Evolutionary conservation across 225 moss, liverwort and hornwort genomes (phyloP), one percentile per base, ranked within the genome.

Genomic region (Sphagnum contortum): DNA sequence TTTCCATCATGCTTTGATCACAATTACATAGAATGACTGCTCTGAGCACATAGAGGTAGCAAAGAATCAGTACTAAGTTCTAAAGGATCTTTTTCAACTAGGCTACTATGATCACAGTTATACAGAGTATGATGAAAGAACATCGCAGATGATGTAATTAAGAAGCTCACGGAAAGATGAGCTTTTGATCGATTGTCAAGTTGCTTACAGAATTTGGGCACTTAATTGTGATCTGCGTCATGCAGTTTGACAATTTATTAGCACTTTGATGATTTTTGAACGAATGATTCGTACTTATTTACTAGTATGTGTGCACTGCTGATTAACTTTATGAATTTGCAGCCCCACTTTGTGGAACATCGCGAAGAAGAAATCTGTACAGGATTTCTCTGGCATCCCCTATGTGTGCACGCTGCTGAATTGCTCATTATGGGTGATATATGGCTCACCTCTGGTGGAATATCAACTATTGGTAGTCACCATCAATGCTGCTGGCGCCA

Each of bases 331-430:
- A 29, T 29, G 4, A 3, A 12, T 12, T 2, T 70, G 69, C 81
- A 85, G 85, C 61, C 85, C 85, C 58, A 82, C 82, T 5, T 86
- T 82, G 70, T 66, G 72, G 52, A n/a, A 74, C 13, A 79, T 86
- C 44, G 55, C 79, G 5, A 79, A 75, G 68, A 74, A 60, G 67
- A 79, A 66, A 72, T 74, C 85, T 2, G 74, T 74, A 13, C 71
- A 69, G 49, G 70, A 80, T 6, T 83, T 68, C 50, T 83, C 80
- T 1, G 74, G 76, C 54, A 64, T 77, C 8, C 79, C 79, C 6
- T 83, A 79, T 12, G 75, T 80, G 10, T 71, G 74, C 58, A 83
- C 83, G 5, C 72, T 83, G 12, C 77, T 83, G 8, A 83, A 80
- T 68, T 80, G 83, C 62, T 7, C 80, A n/a, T 56, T 83, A 11